phyloP scores from a whole-genome alignment of 371 early-diverging fungal species.

The Polyrhizophydium stewartii region DNA sequence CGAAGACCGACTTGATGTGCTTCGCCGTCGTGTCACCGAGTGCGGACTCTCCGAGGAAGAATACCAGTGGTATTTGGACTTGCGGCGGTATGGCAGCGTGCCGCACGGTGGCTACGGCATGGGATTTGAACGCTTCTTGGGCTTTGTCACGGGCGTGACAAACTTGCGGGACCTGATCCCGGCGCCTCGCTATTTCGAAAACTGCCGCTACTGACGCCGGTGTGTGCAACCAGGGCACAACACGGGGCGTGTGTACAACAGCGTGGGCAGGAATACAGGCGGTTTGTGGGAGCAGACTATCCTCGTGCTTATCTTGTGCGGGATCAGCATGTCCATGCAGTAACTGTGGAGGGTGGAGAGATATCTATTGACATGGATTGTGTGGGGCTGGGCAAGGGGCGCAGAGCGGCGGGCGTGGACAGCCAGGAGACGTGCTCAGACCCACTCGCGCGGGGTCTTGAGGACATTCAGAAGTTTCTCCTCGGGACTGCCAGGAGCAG shows the following conservation, averaged over 20 bases:
- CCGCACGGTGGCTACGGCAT: constrained; percentile 95
- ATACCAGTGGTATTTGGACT: constrained; percentile 79
- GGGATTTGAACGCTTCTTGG: constrained; percentile 83
- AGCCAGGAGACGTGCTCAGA: too few relatives aligned
- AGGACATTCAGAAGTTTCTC: constrained; percentile 71
- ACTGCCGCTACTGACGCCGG: background rate
- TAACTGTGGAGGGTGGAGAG: too few relatives aligned
- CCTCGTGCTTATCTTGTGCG: too few relatives aligned
- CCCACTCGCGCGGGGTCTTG: constrained; percentile 80
- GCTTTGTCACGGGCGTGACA: constrained; percentile 73
- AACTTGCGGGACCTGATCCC: constrained; percentile 84
- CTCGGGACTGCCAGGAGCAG: constrained; percentile 65
- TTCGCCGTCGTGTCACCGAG: constrained; percentile 52
- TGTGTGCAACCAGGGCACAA: too few relatives aligned
- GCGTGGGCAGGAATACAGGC: too few relatives aligned
- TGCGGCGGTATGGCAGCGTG: constrained; percentile 75
- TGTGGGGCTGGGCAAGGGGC: too few relatives aligned
- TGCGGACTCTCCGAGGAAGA: constrained; percentile 61
- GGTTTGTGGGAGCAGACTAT: too few relatives aligned
- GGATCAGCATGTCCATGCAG: too few relatives aligned
- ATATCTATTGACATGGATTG: too few relatives aligned
- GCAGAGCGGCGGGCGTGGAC: too few relatives aligned
- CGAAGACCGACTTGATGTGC: constrained; percentile 60
- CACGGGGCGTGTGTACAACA: too few relatives aligned
- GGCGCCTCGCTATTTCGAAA: constrained; percentile 52